Percentiles rank a stretch among this genome's conserved stretches.
Evolutionary conservation across 2,329 filamentous ascomycete species (phyloP).

Genomic region (Pseudogymnoascus sp.): DNA sequence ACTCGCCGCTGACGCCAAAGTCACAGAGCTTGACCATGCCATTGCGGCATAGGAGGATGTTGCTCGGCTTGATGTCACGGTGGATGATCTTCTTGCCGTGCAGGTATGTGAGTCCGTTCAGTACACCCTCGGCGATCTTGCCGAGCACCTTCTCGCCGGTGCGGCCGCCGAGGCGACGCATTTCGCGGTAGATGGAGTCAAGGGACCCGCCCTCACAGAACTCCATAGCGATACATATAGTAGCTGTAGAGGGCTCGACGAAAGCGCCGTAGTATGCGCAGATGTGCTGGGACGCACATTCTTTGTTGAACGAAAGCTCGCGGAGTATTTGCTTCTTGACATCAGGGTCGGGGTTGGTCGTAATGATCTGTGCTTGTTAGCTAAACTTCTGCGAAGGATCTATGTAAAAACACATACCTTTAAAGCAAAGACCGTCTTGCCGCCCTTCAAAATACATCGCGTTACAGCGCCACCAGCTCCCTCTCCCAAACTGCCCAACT

Average conservation of each 20-base stretch:
- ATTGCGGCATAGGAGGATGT: constrained; percentile 85
- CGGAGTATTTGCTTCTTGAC: constrained; percentile 97
- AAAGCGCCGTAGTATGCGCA: constrained; percentile 97
- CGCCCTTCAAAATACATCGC: constrained; percentile 76
- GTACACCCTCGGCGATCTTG: constrained; percentile 90
- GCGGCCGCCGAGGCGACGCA: constrained; percentile 86
- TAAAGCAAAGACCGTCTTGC: constrained; percentile 89
- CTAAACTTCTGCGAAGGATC: constrained; percentile 16
- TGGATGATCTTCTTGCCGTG: constrained; percentile 96
- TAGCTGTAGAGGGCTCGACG: constrained; percentile 88
- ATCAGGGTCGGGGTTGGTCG: constrained; percentile 93
- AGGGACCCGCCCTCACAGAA: constrained; percentile 95
- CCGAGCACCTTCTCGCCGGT: constrained; percentile 96
- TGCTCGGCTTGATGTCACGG: constrained; percentile 96
- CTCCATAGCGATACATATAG: constrained; percentile 98
- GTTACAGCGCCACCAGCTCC: constrained; percentile 95
- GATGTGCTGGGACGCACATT: constrained; percentile 90
- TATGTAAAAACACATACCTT: constrained; percentile 54
- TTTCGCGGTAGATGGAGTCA: constrained; percentile 94
- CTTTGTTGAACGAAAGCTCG: constrained; percentile 95
- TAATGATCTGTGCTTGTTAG: constrained; percentile 65
- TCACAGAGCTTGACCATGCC: constrained; percentile 97
- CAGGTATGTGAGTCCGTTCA: constrained; percentile 89
- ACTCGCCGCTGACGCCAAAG: constrained; percentile 95
- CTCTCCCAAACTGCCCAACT: constrained; percentile 84